phyloP scores from a whole-genome alignment of 345 rosid genomes.

The Geranium rotundifolium region DNA sequence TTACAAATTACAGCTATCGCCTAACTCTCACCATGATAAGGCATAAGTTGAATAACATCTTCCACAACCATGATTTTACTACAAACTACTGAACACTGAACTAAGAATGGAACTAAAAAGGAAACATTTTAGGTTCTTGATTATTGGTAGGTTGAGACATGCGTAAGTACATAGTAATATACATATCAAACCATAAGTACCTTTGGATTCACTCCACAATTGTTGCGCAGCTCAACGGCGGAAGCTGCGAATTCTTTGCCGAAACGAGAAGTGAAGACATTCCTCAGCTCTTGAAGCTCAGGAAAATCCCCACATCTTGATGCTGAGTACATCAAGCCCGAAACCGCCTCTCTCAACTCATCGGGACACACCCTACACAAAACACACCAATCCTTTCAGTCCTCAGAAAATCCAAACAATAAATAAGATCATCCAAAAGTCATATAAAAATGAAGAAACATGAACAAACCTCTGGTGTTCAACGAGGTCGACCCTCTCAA shows the following conservation, averaged over 20 bases:
- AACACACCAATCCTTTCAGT: not conserved
- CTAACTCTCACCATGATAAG: no score
- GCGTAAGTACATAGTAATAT: no score
- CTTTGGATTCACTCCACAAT: constrained; percentile 32
- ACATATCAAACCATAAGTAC: constrained; percentile 10
- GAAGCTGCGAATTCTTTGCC: constrained; percentile 31
- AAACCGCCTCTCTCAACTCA: constrained; percentile 37
- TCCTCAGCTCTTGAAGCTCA: constrained; percentile 34
- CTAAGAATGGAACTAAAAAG: no score
- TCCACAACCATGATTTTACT: no score
- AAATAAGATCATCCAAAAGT: no score
- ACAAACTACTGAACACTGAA: no score
- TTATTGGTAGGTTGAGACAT: no score
- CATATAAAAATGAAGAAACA: not conserved
- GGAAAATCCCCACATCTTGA: constrained; percentile 51
- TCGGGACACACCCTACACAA: constrained; percentile 36
- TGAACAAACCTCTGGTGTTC: constrained; percentile 26
- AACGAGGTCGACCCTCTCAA: constrained; percentile 26
- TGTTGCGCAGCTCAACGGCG: constrained; percentile 28
- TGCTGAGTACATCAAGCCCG: constrained; percentile 49
- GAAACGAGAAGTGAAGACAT: constrained; percentile 14
- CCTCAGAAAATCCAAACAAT: not conserved
- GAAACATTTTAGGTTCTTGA: no score
- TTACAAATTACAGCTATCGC: no score
- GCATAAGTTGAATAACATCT: no score